Base-by-base conservation (phyloP, 257 asterid species). In the Capsicum chinense region DNA sequence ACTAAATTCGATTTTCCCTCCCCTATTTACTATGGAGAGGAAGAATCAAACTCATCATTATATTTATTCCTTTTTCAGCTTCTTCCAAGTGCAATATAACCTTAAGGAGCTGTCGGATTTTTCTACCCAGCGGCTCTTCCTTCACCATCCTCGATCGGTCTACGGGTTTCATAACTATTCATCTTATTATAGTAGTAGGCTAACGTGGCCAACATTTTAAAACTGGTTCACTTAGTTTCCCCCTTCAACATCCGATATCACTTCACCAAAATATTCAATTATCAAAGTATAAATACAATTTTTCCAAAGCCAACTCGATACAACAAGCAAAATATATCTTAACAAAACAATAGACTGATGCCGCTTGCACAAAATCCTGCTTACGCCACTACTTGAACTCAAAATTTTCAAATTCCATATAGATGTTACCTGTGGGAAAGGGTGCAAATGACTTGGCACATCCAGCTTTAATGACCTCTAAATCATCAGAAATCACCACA, bases 371-470 rank as follows among this genome's bases (percentile, higher is more conserved):
- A 71, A 71, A 71, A 12, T 39, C 6, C 0, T 14, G 33, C 0
- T 0, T 60, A 63, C 1, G 0, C 15, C 7, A 19, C 17, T 60
- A 7, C 7, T 12, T n/a, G 8, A 6, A 10, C 57, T n/a, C 6
- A 52, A 6, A 44, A 9, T 1, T 14, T 14, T 79, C 15, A 17
- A 50, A 16, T 2, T 8, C 5, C 60, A 68, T 54, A 10, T 10
- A 57, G 13, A 2, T 12, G 5, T 83, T 89, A 93, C 98, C 97
- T 63, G 90, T 83, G 9, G 99, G 98, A 56, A 95, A 95, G 16
- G 97, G 97, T 0, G 97, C 99, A 88, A 90, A 95, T 16, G 99
- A 95, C 79, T 92, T 95, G 7, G 95, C 97, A 79, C 99, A 95
- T 0, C 94, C 96, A 1, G 89, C 91, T 91, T 94, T 95, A 14